Base-by-base conservation (phyloP, 2,329 filamentous ascomycete genomes). In the Paracorniculantispora psalliotae region DNA sequence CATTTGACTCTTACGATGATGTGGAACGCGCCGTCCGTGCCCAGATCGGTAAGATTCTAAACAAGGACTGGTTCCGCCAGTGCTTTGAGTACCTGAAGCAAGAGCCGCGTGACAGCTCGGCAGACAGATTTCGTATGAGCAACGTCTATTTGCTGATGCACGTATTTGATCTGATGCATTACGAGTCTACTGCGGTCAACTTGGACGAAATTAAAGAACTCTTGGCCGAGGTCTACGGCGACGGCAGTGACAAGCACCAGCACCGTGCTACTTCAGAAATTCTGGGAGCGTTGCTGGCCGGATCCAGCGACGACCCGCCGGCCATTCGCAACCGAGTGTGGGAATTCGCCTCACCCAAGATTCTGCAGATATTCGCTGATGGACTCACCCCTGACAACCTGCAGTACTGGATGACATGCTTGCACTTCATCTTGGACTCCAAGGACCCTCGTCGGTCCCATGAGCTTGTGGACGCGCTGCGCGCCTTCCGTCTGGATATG, bases 161-260 rank as follows among this genome's bases (percentile, higher is more conserved):
- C 69, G 85, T 91, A 0, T 96, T 99, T 67, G 92, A 97, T 65
- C 79, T 99, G 28, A 89, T 97, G 77, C 85, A 96, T 65, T 87
- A 89, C 67, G 91, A 86, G 1, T 77, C 90, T 55, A 92, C 94
- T 0, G 78, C 80, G 15, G 88, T 89, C 25, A 96, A 86, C 0
- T 90, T 97, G 66, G 86, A 93, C 6, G 94, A 99, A 58, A 87
- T 99, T 71, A 89, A 93, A 69, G 87, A 92, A 65, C 80, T 97
- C 61, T 85, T 90, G 5, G 78, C 83, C 60, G 83, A 85, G 2
- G 86, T 96, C 0, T 97, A 91, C 68, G 93, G 88, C 15, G 93
- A 99, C 71, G 94, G 96, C 10, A 94, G 87, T 67, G 94, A 99
- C 71, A 97, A 97, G 74, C 94, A 99, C 72, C 93, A 99, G 71